phyloP scores from a whole-genome alignment of 805 yeast species.

The Myxozyma neglecta region DNA sequence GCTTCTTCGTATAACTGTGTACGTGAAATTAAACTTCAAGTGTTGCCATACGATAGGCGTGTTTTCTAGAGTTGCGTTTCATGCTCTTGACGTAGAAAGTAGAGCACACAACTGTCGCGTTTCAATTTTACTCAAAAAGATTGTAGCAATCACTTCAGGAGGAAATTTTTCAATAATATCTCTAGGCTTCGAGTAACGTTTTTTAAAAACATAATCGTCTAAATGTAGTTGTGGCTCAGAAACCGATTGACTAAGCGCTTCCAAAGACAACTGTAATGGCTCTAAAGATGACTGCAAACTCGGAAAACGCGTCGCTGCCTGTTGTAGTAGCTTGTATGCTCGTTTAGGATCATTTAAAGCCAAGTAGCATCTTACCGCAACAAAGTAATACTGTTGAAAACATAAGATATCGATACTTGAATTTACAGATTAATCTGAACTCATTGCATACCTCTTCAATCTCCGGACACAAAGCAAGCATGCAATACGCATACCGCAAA shows the following conservation, averaged over 20 bases:
- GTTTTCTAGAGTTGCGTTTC: background rate
- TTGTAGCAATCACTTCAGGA: background rate
- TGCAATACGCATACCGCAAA: background rate
- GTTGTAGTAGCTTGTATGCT: background rate
- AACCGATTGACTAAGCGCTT: background rate
- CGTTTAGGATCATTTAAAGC: background rate
- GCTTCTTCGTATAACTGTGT: background rate
- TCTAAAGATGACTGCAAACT: background rate
- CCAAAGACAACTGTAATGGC: background rate
- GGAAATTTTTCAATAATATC: background rate
- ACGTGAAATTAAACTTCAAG: background rate
- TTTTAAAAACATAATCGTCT: background rate
- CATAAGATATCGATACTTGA: background rate
- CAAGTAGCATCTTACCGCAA: background rate
- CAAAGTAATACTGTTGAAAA: background rate
- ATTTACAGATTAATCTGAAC: background rate
- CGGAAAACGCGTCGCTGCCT: background rate
- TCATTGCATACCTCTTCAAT: background rate
- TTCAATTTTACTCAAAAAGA: background rate
- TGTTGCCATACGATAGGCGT: background rate
- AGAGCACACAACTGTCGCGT: background rate
- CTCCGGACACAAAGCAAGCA: background rate
- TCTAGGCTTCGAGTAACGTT: background rate
- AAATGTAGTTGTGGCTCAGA: background rate
- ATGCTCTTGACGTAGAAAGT: background rate